These are phyloP conservation scores for Candida anglica DNA, from an alignment of 805 yeast genomes.

Conservation along the genomic window DNA sequence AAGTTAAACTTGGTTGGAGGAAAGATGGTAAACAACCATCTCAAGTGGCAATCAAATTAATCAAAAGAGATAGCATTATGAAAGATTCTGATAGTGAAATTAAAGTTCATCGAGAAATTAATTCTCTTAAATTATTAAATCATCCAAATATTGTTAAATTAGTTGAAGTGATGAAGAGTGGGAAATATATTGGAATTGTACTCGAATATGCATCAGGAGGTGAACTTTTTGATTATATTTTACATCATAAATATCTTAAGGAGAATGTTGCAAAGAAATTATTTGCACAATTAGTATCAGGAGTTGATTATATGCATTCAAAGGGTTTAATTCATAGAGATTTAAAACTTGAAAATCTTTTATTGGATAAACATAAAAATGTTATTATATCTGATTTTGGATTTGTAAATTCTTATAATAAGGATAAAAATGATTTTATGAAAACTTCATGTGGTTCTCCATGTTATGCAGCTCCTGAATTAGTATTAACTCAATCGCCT, in stretches of 20 bases:
- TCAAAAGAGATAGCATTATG: slow-evolving; percentile 83
- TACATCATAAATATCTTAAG: slow-evolving; percentile 80
- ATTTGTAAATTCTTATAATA: slow-evolving; percentile 80
- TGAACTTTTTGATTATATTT: slow-evolving; percentile 88
- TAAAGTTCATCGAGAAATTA: slow-evolving; percentile 89
- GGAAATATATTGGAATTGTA: slow-evolving; percentile 93
- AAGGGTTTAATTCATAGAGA: slow-evolving; percentile 80
- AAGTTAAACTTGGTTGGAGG: slow-evolving; percentile 95
- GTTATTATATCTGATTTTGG: slow-evolving; percentile 90
- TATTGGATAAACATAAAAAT: slow-evolving; percentile 82
- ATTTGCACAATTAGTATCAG: slow-evolving; percentile 90
- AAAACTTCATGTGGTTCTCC: slow-evolving; percentile 96
- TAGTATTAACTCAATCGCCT: slow-evolving; percentile 81
- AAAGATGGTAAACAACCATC: slow-evolving; percentile 73
- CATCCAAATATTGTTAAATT: slow-evolving; percentile 93
- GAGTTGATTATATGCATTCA: slow-evolving; percentile 84
- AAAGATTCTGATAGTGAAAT: slow-evolving; percentile 81
- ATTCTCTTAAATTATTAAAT: slow-evolving; percentile 76
- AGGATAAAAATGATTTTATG: slow-evolving; percentile 69
- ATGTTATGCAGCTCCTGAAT: slow-evolving; percentile 97
- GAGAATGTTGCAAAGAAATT: slow-evolving; percentile 82
- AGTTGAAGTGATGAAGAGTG: slow-evolving; percentile 91
- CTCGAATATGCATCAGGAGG: slow-evolving; percentile 97
- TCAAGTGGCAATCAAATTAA: slow-evolving; percentile 91
- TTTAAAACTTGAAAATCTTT: slow-evolving; percentile 67